Evolutionary conservation across 495 filamentous ascomycete genomes (phyloP).

Genomic region (Amphirosellinia nigrospora): DNA sequence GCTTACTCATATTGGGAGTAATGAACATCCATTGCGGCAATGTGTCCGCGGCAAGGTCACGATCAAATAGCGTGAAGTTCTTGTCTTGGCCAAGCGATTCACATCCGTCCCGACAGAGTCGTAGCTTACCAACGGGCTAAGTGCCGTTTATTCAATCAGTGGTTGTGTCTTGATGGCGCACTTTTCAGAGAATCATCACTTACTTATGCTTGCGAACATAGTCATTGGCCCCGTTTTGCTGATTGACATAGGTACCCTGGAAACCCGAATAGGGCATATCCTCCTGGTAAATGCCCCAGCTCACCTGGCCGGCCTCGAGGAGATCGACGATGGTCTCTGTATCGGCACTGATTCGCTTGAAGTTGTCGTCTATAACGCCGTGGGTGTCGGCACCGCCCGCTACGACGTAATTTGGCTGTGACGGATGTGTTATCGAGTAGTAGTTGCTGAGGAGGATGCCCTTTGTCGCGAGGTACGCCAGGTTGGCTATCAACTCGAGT

Average conservation of each 20-base stretch:
- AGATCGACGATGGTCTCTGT: constrained; percentile 70
- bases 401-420: constrained; percentile 71
- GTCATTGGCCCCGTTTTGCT: constrained; percentile 54
- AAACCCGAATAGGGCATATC: constrained; percentile 70
- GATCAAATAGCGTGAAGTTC: constrained; percentile 64
- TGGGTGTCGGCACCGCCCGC: constrained; percentile 65
- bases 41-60: constrained; percentile 58
- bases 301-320: constrained; percentile 67
- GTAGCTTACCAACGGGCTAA: constrained; percentile 60
- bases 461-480: constrained; percentile 61
- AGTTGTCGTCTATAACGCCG: constrained; percentile 67
- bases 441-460: constrained; percentile 70
- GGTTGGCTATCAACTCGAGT: constrained; percentile 42
- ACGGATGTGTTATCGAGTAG: constrained; percentile 67
- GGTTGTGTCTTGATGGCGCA: neutral
- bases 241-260: constrained; percentile 60
- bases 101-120: constrained; percentile 62
- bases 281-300: constrained; percentile 72
- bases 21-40: constrained; percentile 74
- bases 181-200: neutral
- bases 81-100: constrained; percentile 66
- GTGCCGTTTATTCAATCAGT: constrained; percentile 22
- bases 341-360: constrained; percentile 59
- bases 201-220: constrained; percentile 77
- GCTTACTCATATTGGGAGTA: constrained; percentile 68